phyloP scores from a whole-genome alignment of 345 rosid genomes.

The Hevea brasiliensis region DNA sequence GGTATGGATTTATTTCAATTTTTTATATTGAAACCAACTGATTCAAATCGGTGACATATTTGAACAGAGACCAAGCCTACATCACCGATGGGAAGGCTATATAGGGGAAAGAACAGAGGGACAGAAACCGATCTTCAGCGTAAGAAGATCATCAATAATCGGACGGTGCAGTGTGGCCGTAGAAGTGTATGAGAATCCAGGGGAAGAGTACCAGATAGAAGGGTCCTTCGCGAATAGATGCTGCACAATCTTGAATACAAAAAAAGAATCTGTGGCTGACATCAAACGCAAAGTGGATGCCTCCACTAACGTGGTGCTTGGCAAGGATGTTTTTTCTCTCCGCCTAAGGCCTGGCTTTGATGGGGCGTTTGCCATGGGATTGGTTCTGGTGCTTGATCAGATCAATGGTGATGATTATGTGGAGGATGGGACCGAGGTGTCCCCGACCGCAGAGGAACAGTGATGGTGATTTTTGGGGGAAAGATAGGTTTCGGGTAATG shows the following conservation, averaged over 20 bases:
- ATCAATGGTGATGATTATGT: conserved; percentile 55
- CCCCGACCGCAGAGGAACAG: neutral
- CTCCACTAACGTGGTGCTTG: conserved; percentile 76
- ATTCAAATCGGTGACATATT: conserved; percentile 15
- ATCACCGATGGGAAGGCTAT: conserved; percentile 69
- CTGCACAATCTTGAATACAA: conserved; percentile 46
- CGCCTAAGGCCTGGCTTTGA: conserved; percentile 70
- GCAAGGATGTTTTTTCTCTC: conserved; percentile 73
- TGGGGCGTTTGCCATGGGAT: conserved; percentile 82
- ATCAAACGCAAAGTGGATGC: conserved; percentile 88
- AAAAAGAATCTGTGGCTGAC: conserved; percentile 64
- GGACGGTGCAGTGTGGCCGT: conserved; percentile 54
- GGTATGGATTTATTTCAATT: neutral
- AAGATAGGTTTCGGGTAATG: too few species aligned
- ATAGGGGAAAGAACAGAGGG: conserved; percentile 63
- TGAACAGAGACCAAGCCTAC: conserved; percentile 65
- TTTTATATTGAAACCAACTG: neutral
- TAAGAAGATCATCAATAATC: conserved; percentile 66
- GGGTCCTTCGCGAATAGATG: conserved; percentile 61
- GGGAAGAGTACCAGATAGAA: conserved; percentile 78
- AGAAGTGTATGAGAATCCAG: conserved; percentile 51
- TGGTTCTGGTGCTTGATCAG: conserved; percentile 85
- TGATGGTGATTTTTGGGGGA: too few species aligned
- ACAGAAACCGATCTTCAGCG: conserved; percentile 70
- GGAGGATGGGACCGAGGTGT: conserved; percentile 10